Percentiles rank a stretch among this genome's conserved stretches.
These are phyloP conservation scores for Wallacemonas sp. DNA, from an alignment of 208 protist species.

Conservation along the genomic window DNA sequence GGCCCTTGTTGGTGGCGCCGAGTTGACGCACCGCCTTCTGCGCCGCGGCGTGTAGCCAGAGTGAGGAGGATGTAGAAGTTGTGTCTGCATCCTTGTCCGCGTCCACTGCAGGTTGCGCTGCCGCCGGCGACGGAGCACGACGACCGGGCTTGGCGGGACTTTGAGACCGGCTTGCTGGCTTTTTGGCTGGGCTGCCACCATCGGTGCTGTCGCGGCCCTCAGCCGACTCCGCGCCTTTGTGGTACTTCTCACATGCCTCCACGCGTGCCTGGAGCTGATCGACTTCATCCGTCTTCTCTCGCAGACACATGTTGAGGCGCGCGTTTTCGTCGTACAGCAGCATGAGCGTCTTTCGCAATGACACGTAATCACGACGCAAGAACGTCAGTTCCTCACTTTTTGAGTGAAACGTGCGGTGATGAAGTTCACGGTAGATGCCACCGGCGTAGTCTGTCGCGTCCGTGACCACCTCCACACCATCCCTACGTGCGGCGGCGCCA, in stretches of 20 bases:
- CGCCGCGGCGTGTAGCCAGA: slow-evolving; percentile 23
- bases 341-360: slow-evolving; percentile 50
- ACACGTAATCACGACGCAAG: slow-evolving; percentile 56
- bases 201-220: background rate
- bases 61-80: background rate
- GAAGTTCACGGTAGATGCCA: slow-evolving; percentile 49
- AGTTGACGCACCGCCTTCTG: slow-evolving; percentile 2
- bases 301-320: slow-evolving; percentile 43
- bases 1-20: background rate
- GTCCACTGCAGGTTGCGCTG: background rate
- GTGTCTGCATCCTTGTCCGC: background rate
- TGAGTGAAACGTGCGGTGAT: slow-evolving; percentile 55
- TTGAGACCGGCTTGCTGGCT: background rate
- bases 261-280: slow-evolving; percentile 20
- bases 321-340: slow-evolving; percentile 52
- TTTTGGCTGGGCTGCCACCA: background rate
- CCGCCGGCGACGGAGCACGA: background rate
- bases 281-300: slow-evolving; percentile 37
- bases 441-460: slow-evolving; percentile 35
- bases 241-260: slow-evolving; percentile 4
- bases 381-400: slow-evolving; percentile 71
- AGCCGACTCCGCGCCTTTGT: slow-evolving; percentile 13
- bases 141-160: background rate
- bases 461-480: slow-evolving; percentile 17
- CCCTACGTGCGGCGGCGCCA: background rate